Percentiles rank a stretch among this genome's conserved stretches.
These are phyloP conservation scores for Artemisia tridentata DNA, from an alignment of 129 eudicot species.

Conservation along the genomic window DNA sequence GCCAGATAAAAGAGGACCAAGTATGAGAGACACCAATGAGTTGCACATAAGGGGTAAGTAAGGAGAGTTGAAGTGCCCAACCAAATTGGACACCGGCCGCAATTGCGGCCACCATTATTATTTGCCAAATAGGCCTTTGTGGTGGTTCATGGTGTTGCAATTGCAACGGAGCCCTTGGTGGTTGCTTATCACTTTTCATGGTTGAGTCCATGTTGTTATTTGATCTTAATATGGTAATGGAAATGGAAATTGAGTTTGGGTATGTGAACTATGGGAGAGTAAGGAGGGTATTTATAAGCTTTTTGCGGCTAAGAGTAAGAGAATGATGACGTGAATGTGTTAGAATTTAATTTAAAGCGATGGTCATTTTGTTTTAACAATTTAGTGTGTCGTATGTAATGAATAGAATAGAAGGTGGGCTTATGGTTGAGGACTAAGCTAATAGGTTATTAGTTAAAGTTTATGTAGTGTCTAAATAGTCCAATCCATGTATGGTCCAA, in stretches of 20 bases:
- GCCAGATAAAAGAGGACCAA: constrained; percentile 14
- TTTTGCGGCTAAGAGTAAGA: constrained; percentile 4
- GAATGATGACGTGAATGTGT: constrained; percentile 1
- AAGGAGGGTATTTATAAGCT: constrained; percentile 7
- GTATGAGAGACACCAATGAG: constrained; percentile 13
- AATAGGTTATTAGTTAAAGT: too few relatives aligned
- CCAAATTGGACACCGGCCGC: constrained; percentile 19
- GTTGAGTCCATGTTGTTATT: neutral
- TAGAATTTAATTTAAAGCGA: too few relatives aligned
- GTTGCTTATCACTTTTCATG: constrained; percentile 7
- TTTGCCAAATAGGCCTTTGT: constrained; percentile 19
- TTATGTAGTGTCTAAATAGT: too few relatives aligned
- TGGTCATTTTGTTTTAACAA: too few relatives aligned
- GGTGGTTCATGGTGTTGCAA: constrained; percentile 18
- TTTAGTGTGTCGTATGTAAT: too few relatives aligned
- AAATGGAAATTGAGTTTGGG: neutral
- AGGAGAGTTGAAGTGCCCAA: constrained; percentile 15
- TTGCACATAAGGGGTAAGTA: constrained; percentile 16
- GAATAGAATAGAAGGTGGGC: too few relatives aligned
- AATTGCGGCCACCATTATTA: constrained; percentile 17
- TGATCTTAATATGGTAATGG: neutral
- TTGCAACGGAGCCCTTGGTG: constrained; percentile 1
- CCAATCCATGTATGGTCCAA: too few relatives aligned
- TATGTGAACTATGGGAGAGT: constrained; percentile 3
- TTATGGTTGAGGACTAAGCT: too few relatives aligned